These are phyloP conservation scores for Colletotrichum sublineola DNA, from an alignment of 2,329 filamentous ascomycete genomes.

Conservation along the genomic window DNA sequence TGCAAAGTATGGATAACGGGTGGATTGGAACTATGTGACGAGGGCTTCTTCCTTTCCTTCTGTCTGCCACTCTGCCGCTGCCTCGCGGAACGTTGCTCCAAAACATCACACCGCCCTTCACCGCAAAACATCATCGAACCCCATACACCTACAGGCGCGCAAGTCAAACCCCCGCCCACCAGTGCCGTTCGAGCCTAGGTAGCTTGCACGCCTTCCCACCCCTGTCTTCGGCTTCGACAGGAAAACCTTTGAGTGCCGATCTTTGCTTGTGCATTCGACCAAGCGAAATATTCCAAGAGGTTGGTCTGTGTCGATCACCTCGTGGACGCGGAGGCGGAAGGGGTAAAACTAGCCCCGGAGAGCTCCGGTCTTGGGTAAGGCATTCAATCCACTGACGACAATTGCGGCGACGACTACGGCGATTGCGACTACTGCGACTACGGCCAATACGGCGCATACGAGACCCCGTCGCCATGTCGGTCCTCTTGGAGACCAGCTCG, in stretches of 20 bases:
- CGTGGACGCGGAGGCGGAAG: neutral
- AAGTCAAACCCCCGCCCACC: slow-evolving; percentile 7
- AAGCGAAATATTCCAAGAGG: neutral
- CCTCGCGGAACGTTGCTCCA: slow-evolving; percentile 13
- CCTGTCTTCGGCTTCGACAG: neutral
- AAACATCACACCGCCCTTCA: slow-evolving; percentile 7
- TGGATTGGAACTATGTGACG: slow-evolving; percentile 32
- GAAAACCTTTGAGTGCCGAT: neutral
- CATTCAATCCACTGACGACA: neutral
- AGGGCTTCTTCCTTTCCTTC: neutral
- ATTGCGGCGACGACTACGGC: too few species aligned
- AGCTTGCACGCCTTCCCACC: too few species aligned
- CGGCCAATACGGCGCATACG: neutral
- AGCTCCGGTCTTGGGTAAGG: slow-evolving; percentile 8
- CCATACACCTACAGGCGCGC: neutral
- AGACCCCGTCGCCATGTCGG: slow-evolving; percentile 75
- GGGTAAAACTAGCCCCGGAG: slow-evolving; percentile 1
- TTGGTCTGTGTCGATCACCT: slow-evolving; percentile 15
- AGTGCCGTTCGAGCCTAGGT: neutral
- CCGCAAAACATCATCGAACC: slow-evolving; percentile 22
- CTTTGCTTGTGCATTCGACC: slow-evolving; percentile 10
- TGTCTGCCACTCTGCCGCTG: neutral
- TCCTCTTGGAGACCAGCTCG: slow-evolving; percentile 90
- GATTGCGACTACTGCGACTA: neutral
- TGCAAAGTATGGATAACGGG: neutral